These are phyloP conservation scores for Aleurites moluccanus DNA, from an alignment of 441 rosid genomes.

Conservation along the genomic window DNA sequence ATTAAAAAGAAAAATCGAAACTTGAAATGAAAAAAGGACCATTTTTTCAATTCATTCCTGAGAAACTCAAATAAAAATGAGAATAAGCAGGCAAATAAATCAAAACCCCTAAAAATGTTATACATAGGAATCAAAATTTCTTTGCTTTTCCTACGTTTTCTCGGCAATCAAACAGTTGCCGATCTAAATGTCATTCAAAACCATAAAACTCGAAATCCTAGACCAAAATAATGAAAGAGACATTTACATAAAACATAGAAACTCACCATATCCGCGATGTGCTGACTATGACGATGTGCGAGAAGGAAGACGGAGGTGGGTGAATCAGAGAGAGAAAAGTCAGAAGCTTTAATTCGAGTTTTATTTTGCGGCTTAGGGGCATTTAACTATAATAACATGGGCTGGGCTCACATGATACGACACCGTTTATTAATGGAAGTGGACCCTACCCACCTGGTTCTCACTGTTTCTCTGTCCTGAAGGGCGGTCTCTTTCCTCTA, in stretches of 20 bases:
- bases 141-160: neutral
- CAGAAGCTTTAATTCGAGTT: neutral
- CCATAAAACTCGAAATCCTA: neutral
- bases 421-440: neutral
- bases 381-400: no score
- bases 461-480: neutral
- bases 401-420: neutral
- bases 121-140: neutral
- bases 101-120: neutral
- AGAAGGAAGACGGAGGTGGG: neutral
- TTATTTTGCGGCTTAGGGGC: neutral
- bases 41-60: neutral
- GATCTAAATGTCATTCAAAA: neutral
- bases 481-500: neutral
- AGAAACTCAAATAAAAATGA: neutral
- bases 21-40: neutral
- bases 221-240: neutral
- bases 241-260: neutral
- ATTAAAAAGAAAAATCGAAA: neutral
- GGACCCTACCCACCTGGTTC: neutral
- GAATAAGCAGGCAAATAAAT: neutral
- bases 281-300: neutral
- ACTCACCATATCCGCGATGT: conserved; percentile 10
- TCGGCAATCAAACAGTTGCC: neutral
- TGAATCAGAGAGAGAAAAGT: neutral